Conservation (phyloP, 1,284 basidiomycete species). For the Uromyces viciae-fabae region DNA sequence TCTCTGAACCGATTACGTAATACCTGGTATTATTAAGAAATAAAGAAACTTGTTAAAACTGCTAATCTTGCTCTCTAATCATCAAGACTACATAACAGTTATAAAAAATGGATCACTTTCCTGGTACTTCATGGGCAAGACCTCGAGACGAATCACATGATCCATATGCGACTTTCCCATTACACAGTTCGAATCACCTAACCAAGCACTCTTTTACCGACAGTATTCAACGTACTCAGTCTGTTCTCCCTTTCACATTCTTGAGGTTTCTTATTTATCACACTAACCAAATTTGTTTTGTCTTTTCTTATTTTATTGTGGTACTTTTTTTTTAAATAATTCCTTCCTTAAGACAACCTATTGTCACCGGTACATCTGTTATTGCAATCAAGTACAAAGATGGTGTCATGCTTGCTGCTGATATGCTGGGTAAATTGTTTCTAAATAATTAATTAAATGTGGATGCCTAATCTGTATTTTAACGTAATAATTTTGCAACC, state of each 20-base stretch:
- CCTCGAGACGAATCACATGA: constrained; percentile 67
- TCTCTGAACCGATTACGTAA: too few relatives aligned
- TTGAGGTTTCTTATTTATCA: constrained; percentile 41
- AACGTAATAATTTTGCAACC: neutral
- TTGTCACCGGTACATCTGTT: constrained; percentile 94
- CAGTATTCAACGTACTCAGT: constrained; percentile 73
- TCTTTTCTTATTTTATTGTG: neutral
- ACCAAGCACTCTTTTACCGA: constrained; percentile 59
- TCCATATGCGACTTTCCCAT: constrained; percentile 68
- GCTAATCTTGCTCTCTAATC: neutral
- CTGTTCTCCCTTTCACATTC: constrained; percentile 50
- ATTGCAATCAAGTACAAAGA: constrained; percentile 90
- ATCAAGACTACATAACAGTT: neutral
- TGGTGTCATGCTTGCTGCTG: constrained; percentile 98
- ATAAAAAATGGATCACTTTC: constrained; percentile 32
- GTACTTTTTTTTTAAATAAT: neutral
- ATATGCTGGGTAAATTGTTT: constrained; percentile 73
- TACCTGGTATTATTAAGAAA: too few relatives aligned
- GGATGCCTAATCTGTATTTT: neutral
- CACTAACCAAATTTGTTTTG: too few relatives aligned
- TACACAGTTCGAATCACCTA: constrained; percentile 56
- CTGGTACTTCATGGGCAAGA: constrained; percentile 46
- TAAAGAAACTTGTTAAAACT: too few relatives aligned
- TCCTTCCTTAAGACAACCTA: constrained; percentile 68
- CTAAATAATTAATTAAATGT: neutral